These are phyloP conservation scores for Pestalotiopsis sp. DNA, from an alignment of 2,329 filamentous ascomycete genomes.

Conservation along the genomic window DNA sequence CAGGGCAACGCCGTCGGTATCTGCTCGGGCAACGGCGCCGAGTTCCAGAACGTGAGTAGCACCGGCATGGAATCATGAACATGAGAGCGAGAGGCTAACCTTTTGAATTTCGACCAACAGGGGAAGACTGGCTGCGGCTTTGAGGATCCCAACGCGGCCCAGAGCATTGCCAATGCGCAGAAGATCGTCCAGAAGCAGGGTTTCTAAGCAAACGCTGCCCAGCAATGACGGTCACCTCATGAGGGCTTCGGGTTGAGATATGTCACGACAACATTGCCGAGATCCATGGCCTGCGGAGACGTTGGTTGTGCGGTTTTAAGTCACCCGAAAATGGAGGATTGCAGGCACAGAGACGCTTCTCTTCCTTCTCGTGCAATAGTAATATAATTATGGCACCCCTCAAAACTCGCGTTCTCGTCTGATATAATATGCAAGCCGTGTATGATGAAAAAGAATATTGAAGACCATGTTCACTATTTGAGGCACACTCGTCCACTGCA, in stretches of 20 bases:
- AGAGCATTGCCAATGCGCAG: constrained; percentile 30
- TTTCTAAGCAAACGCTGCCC: constrained; percentile 24
- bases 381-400: too few relatives aligned
- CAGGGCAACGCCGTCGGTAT: constrained; percentile 29
- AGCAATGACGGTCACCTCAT: not conserved
- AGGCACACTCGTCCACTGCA: too few relatives aligned
- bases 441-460: too few relatives aligned
- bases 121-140: constrained; percentile 38
- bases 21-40: constrained; percentile 35
- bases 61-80: not conserved
- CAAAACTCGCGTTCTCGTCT: too few relatives aligned
- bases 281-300: not conserved
- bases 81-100: not conserved
- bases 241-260: not conserved
- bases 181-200: constrained; percentile 34
- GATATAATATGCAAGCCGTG: too few relatives aligned
- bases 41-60: constrained; percentile 27
- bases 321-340: too few relatives aligned
- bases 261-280: not conserved
- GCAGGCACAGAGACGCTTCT: too few relatives aligned
- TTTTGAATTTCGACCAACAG: not conserved
- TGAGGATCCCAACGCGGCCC: constrained; percentile 32
- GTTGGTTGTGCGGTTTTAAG: too few relatives aligned
- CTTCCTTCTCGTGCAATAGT: too few relatives aligned
- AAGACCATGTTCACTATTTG: too few relatives aligned